Evolutionary conservation across 345 rosid genomes (phyloP).

Genomic region (Populus deltoides): DNA sequence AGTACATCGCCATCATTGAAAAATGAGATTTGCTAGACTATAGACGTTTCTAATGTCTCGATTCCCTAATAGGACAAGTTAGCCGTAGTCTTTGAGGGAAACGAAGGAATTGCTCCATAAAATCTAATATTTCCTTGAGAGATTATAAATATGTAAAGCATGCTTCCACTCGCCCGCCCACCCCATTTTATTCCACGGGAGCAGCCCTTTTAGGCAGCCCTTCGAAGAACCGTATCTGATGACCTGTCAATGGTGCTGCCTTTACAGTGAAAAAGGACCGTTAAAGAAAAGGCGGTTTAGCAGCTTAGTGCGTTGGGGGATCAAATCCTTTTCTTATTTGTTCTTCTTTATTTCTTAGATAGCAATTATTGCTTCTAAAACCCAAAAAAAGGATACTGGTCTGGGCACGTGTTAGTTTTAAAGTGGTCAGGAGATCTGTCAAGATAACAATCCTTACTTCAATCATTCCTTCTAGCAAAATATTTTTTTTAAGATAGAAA

Average conservation of each 20-base stretch:
- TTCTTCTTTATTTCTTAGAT: neutral
- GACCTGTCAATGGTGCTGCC: slow-evolving; percentile 5
- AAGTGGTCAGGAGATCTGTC: no score
- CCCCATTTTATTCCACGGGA: neutral
- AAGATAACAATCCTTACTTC: no score
- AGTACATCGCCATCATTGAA: neutral
- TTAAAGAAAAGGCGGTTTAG: neutral
- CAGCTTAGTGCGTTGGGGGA: neutral
- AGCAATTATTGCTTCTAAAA: neutral
- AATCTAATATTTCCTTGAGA: slow-evolving; percentile 13
- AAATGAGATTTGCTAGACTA: neutral
- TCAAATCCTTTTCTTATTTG: neutral
- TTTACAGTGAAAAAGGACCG: neutral
- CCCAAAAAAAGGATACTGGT: no score
- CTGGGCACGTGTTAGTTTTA: no score
- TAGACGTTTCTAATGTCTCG: neutral
- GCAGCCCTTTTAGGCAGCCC: slow-evolving; percentile 1
- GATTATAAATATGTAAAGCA: neutral
- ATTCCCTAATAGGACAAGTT: slow-evolving; percentile 30
- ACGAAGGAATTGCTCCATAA: slow-evolving; percentile 10
- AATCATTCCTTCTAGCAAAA: no score
- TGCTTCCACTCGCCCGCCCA: no score
- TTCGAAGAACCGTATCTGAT: slow-evolving; percentile 11
- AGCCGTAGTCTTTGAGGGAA: neutral
- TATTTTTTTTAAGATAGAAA: no score